Conservation (phyloP, 371 early-diverging fungal genomes). For the Mucor plumbeus region DNA sequence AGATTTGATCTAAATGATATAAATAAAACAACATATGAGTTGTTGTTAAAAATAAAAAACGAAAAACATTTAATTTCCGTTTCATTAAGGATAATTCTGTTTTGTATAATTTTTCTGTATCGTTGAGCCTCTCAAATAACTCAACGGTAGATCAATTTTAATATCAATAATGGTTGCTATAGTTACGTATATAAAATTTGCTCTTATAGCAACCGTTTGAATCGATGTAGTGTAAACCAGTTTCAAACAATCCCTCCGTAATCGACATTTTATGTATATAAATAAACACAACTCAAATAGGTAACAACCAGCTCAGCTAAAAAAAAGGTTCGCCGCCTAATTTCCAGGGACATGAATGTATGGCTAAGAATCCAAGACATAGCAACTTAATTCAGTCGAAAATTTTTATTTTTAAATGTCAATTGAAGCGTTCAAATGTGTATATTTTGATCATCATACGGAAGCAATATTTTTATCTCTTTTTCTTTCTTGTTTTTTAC, state of each 20-base stretch:
- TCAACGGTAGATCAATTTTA: not conserved
- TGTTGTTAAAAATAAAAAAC: not conserved
- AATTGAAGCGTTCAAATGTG: conserved; percentile 8
- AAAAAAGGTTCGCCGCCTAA: conserved; percentile 4
- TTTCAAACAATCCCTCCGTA: not conserved
- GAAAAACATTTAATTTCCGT: not conserved
- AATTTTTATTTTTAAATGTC: conserved; percentile 8
- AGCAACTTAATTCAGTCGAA: not conserved
- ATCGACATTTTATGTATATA: conserved; percentile 6
- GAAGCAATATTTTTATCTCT: conserved; percentile 1
- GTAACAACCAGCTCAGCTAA: conserved; percentile 1
- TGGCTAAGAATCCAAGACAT: conserved; percentile 5
- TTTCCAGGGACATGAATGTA: conserved; percentile 2
- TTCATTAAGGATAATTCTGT: not conserved
- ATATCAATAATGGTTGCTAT: not conserved
- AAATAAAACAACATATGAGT: conserved; percentile 4
- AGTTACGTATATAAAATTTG: not conserved
- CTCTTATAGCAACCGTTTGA: not conserved
- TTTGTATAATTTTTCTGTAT: not conserved
- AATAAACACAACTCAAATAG: conserved; percentile 3
- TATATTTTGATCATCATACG: conserved; percentile 3
- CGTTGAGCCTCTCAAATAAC: not conserved
- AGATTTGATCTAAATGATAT: not conserved
- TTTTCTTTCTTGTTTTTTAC: not conserved
- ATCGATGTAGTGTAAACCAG: not conserved